Evolutionary conservation across 179 eudicot species (phyloP), one percentile per base, ranked within the genome.

Genomic region (Nepenthes alata): DNA sequence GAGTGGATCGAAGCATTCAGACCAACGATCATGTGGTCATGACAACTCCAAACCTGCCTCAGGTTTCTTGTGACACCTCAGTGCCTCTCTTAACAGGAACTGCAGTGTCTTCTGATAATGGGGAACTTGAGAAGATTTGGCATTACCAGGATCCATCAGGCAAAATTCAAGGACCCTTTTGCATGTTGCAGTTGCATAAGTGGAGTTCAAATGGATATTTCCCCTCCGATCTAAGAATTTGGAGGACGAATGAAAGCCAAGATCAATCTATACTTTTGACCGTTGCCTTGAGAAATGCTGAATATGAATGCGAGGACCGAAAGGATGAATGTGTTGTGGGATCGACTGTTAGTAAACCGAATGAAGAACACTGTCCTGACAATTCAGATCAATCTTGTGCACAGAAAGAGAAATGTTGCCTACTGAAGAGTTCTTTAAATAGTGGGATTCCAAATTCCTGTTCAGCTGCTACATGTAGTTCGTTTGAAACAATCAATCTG

Each of bases 81-180:
- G 55, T 61, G 41, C 63, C 75, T 55, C 60, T 77, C 62, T 56
- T 58, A 63, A 71, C 82, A 6, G 59, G 61, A 37, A 80, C 67
- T 49, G 59, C 59, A 59, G 58, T 76, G 15, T 53, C 68, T 34
- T 52, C 74, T 45, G 66, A 76, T 56, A 68, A 62, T 56, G 53
- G 68, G 59, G 83, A 76, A 56, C 72, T 70, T 51, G 76, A 76
- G 55, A 79, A 70, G 74, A 55, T 70, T 47, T 79, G 83, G 83
- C 76, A 73, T 58, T 79, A 79, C 67, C 72, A 62, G 61, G 80
- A 79, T 37, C 83, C 83, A n/a, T 62, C 73, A 50, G 80, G 80
- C 45, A 79, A 76, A 59, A 59, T 76, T 69, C 83, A 79, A 70
- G 83, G 83, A 55, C 83, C 83, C 45, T 79, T 79, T 64, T 76